A percentile compares a stretch with the other conserved stretches of the same genome.
Conservation (phyloP, 495 filamentous ascomycete genomes). For the Ramalina peruviana region DNA sequence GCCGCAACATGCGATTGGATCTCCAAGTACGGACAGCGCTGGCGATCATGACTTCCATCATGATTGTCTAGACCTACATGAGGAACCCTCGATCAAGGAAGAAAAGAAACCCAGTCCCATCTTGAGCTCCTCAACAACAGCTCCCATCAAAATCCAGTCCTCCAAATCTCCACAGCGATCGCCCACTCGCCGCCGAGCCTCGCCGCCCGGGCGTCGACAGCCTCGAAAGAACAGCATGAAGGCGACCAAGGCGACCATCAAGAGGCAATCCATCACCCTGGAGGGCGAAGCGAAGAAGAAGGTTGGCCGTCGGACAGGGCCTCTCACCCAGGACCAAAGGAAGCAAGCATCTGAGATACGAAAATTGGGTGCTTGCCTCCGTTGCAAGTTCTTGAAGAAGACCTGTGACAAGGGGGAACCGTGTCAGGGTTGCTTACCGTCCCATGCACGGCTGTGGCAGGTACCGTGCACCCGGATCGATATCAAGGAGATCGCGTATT, state of each 20-base stretch:
- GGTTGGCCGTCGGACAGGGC: conserved; percentile 72
- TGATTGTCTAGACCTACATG: conserved; percentile 29
- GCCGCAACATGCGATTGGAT: conserved; percentile 49
- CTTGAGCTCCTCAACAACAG: conserved; percentile 36
- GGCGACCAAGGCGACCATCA: conserved; percentile 63
- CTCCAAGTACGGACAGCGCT: conserved; percentile 49
- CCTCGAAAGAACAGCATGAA: conserved; percentile 67
- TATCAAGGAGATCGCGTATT: conserved; percentile 92
- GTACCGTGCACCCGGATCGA: conserved; percentile 91
- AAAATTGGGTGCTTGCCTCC: conserved; percentile 77
- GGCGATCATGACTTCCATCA: conserved; percentile 49
- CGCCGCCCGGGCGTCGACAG: conserved; percentile 51
- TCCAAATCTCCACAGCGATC: conserved; percentile 43
- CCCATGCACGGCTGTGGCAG: conserved; percentile 85
- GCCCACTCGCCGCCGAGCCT: conserved; percentile 46
- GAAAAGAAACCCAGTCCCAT: conserved; percentile 10
- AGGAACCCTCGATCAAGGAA: conserved; percentile 24
- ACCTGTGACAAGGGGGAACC: conserved; percentile 93
- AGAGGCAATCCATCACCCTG: conserved; percentile 53
- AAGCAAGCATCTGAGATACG: conserved; percentile 90
- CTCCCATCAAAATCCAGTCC: conserved; percentile 45
- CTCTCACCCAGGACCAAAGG: conserved; percentile 80
- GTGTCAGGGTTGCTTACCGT: conserved; percentile 82
- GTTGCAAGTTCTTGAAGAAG: conserved; percentile 98
- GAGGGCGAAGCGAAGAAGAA: conserved; percentile 77